Evolutionary conservation across 1,284 basidiomycete species (phyloP).

Genomic region (Cryptococcus neoformans): DNA sequence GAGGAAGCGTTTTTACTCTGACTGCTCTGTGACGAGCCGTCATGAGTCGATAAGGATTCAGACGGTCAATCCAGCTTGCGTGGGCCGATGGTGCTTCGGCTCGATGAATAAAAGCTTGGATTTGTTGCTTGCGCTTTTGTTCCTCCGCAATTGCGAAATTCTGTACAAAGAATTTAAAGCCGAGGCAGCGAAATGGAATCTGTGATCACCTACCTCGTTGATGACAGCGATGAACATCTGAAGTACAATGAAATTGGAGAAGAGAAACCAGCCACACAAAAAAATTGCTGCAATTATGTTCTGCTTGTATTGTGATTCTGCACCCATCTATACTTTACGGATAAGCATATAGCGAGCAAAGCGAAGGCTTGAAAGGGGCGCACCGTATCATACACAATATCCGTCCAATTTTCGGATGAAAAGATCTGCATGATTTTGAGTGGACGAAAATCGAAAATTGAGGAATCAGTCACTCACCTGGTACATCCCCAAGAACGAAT

Average conservation of each 20-base stretch:
- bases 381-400: conserved; percentile 69
- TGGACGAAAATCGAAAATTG: background rate
- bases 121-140: conserved; percentile 78
- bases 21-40: conserved; percentile 69
- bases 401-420: conserved; percentile 94
- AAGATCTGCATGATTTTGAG: conserved; percentile 61
- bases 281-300: conserved; percentile 72
- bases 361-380: conserved; percentile 5
- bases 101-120: conserved; percentile 56
- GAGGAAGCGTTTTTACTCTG: conserved; percentile 66
- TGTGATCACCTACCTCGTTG: conserved; percentile 62
- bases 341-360: background rate
- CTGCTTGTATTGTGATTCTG: conserved; percentile 68
- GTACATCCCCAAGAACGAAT: conserved; percentile 85
- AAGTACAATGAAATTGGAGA: conserved; percentile 92
- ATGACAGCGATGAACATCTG: conserved; percentile 99
- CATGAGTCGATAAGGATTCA: conserved; percentile 88
- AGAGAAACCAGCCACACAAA: conserved; percentile 81
- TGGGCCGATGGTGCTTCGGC: conserved; percentile 49
- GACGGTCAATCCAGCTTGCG: conserved; percentile 65
- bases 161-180: conserved; percentile 33
- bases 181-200: background rate
- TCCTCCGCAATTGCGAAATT: conserved; percentile 94
- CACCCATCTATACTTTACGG: conserved; percentile 40
- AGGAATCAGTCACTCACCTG: conserved; percentile 44